Evolutionary conservation across 1,284 basidiomycete genomes (phyloP).

Genomic region (Coniferiporia weirii): DNA sequence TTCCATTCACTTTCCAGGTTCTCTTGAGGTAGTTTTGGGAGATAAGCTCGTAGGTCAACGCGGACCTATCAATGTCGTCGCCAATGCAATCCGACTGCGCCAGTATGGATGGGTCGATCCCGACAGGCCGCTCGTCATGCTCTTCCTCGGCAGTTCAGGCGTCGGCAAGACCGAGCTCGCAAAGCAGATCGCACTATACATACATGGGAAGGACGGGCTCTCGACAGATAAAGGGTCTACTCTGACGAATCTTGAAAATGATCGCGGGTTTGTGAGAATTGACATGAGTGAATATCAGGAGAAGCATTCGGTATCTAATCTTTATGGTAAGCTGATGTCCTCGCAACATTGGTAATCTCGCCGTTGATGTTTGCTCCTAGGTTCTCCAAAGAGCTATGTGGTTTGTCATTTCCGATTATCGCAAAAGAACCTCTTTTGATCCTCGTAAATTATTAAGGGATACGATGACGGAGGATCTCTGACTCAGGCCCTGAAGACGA

Average conservation of each 20-base stretch:
- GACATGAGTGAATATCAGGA: conserved; percentile 14
- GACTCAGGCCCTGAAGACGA: conserved; percentile 2
- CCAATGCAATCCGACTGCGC: conserved; percentile 8
- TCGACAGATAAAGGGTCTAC: background rate
- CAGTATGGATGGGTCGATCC: conserved; percentile 13
- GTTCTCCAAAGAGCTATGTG: conserved; percentile 14
- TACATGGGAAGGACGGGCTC: conserved; percentile 4
- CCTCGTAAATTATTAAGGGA: background rate
- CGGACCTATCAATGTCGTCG: conserved; percentile 7
- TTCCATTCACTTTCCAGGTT: no score
- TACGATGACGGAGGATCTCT: conserved; percentile 12
- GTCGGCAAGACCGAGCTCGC: conserved; percentile 16
- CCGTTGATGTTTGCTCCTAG: background rate
- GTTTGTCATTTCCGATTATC: background rate
- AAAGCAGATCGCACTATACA: conserved; percentile 9
- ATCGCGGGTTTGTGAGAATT: conserved; percentile 7
- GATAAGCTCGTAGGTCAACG: conserved; percentile 13
- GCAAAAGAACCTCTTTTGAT: no score
- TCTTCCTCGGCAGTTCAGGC: conserved; percentile 15
- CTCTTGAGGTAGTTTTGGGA: background rate
- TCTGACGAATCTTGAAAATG: conserved; percentile 4
- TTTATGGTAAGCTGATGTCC: background rate
- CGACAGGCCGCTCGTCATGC: conserved; percentile 12
- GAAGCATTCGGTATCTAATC: conserved; percentile 6
- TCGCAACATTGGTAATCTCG: background rate